Percentiles rank a stretch among this genome's conserved stretches.
Evolutionary conservation across 1,284 basidiomycete species (phyloP).

Genomic region (Irpex lacteus): DNA sequence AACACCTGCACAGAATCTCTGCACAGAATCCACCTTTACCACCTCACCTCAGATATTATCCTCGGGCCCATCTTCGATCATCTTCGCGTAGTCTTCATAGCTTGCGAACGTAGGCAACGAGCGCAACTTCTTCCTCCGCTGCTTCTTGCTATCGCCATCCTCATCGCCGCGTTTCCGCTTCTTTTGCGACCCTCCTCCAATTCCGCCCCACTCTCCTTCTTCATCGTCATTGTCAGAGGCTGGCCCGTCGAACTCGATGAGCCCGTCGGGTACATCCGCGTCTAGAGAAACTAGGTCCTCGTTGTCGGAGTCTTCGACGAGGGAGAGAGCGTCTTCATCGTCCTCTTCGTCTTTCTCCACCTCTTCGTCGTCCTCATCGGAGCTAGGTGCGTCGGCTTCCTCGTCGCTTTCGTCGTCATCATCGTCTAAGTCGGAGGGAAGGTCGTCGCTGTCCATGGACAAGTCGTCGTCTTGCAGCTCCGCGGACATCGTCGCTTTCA

Average conservation of each 20-base stretch:
- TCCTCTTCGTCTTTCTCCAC: conserved; percentile 27
- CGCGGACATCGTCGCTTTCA: conserved; percentile 79
- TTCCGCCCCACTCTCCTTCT: conserved; percentile 55
- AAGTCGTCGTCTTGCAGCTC: conserved; percentile 41
- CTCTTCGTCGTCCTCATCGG: conserved; percentile 25
- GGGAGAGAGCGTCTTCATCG: conserved; percentile 43
- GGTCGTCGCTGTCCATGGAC: conserved; percentile 34
- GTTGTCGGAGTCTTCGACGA: conserved; percentile 67
- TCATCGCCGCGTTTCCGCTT: conserved; percentile 45
- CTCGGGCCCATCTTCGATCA: conserved; percentile 85
- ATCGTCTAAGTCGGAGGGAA: conserved; percentile 34
- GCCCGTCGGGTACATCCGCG: conserved; percentile 47
- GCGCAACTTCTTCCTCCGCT: conserved; percentile 72
- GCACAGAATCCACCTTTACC: too few species aligned
- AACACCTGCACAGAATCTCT: too few species aligned
- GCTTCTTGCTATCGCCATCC: conserved; percentile 37
- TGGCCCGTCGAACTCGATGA: conserved; percentile 58
- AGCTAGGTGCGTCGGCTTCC: conserved; percentile 24
- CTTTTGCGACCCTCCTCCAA: conserved; percentile 43
- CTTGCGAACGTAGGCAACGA: conserved; percentile 86
- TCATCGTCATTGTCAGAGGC: conserved; percentile 31
- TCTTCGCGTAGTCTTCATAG: conserved; percentile 92
- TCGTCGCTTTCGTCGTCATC: conserved; percentile 30
- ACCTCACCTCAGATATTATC: conserved; percentile 51
- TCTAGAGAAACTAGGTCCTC: conserved; percentile 64